These are phyloP conservation scores for Moricandia arvensis DNA, from an alignment of 345 rosid genomes.

Conservation along the genomic window DNA sequence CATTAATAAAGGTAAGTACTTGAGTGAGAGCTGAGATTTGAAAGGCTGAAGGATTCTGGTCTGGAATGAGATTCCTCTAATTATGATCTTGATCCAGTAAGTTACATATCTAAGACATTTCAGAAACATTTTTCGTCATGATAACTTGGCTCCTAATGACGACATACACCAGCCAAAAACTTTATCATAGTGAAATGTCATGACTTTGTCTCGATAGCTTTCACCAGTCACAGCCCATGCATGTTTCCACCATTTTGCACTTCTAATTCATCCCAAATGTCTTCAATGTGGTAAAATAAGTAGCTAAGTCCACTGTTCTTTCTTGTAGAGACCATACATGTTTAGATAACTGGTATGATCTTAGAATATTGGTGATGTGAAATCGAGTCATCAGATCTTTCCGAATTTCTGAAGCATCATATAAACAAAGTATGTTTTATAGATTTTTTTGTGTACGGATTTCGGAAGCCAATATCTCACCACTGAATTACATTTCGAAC, in stretches of 20 bases:
- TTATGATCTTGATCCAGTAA: no score
- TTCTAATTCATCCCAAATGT: not conserved
- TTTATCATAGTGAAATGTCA: no score
- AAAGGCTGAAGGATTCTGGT: no score
- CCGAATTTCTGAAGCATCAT: not conserved
- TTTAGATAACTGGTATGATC: not conserved
- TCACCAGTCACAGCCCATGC: not conserved
- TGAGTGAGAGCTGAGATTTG: no score
- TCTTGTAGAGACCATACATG: not conserved
- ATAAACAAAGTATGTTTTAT: not conserved
- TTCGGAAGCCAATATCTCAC: not conserved
- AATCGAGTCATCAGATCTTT: not conserved
- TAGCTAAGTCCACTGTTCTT: not conserved
- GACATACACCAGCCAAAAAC: no score
- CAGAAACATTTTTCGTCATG: no score
- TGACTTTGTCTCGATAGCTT: not conserved
- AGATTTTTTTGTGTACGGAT: not conserved
- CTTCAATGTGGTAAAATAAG: not conserved
- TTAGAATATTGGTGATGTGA: not conserved
- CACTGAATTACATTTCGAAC: not conserved
- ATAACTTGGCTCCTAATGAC: no score
- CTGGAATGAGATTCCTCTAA: no score
- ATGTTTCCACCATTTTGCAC: not conserved
- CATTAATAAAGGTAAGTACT: no score
- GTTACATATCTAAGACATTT: no score